Evolutionary conservation across 2,329 filamentous ascomycete species (phyloP).

Genomic region (Cercospora canescens): DNA sequence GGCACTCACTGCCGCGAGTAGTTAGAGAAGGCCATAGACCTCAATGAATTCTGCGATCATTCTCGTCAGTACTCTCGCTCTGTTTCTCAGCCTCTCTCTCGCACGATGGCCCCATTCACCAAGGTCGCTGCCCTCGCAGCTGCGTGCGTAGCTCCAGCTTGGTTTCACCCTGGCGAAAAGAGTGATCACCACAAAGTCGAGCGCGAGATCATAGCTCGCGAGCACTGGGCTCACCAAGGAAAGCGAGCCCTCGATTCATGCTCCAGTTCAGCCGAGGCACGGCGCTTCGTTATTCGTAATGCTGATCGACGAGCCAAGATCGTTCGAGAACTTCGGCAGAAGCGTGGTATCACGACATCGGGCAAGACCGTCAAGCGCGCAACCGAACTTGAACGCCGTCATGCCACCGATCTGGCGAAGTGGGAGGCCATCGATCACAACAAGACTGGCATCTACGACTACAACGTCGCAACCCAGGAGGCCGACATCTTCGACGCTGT

Average conservation of each 20-base stretch:
- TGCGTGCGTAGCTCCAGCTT: slow-evolving; percentile 16
- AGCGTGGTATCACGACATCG: slow-evolving; percentile 16
- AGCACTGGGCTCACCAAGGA: slow-evolving; percentile 22
- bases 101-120: slow-evolving; percentile 18
- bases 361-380: slow-evolving; percentile 12
- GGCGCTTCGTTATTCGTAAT: slow-evolving; percentile 16
- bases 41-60: slow-evolving; percentile 1
- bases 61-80: background rate
- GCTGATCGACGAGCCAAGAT: slow-evolving; percentile 16
- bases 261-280: slow-evolving; percentile 13
- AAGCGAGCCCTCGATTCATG: slow-evolving; percentile 20
- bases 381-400: slow-evolving; percentile 19
- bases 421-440: slow-evolving; percentile 37
- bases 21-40: background rate
- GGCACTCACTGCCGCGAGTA: background rate
- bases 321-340: slow-evolving; percentile 16
- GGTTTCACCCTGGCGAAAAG: slow-evolving; percentile 38
- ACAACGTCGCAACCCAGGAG: slow-evolving; percentile 18
- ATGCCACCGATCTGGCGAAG: slow-evolving; percentile 28
- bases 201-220: slow-evolving; percentile 34
- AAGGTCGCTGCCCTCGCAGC: slow-evolving; percentile 20
- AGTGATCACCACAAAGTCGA: slow-evolving; percentile 35
- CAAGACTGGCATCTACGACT: slow-evolving; percentile 29
- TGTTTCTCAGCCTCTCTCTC: slow-evolving; percentile 4
- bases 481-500: slow-evolving; percentile 30